These are phyloP conservation scores for Nicotiana noctiflora DNA, from an alignment of 257 asterid species.

Conservation along the genomic window DNA sequence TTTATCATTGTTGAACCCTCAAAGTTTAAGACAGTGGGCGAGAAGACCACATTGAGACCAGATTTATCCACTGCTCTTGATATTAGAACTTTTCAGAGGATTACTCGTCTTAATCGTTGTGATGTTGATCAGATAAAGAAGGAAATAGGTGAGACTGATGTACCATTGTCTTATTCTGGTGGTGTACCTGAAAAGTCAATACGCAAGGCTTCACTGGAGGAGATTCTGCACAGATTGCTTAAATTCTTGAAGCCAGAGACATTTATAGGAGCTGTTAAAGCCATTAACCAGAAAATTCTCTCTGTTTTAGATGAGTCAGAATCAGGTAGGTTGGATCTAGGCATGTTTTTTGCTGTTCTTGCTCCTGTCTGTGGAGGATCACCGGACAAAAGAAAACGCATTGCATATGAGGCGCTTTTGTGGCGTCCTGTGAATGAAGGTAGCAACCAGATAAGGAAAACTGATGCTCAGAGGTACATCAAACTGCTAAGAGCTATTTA, in stretches of 20 bases:
- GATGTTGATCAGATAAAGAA: conserved; percentile 72
- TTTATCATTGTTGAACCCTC: conserved; percentile 62
- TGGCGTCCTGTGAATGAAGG: conserved; percentile 95
- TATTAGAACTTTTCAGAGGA: conserved; percentile 84
- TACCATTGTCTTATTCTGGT: conserved; percentile 77
- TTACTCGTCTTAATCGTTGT: conserved; percentile 78
- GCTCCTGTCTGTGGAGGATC: conserved; percentile 84
- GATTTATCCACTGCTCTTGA: conserved; percentile 71
- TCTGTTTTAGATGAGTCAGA: conserved; percentile 75
- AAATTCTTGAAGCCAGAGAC: conserved; percentile 90
- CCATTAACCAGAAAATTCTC: conserved; percentile 83
- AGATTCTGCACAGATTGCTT: conserved; percentile 59
- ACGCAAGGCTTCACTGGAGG: conserved; percentile 91
- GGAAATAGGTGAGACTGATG: conserved; percentile 76
- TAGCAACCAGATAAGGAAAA: conserved; percentile 48
- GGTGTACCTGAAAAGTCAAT: conserved; percentile 82
- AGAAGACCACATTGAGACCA: conserved; percentile 60
- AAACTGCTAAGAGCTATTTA: conserved; percentile 68
- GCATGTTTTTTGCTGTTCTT: conserved; percentile 78
- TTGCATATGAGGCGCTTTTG: conserved; percentile 74
- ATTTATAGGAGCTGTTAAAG: conserved; percentile 86
- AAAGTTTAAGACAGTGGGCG: conserved; percentile 68
- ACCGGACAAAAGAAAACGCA: conserved; percentile 65
- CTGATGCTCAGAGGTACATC: conserved; percentile 63
- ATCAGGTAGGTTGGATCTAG: conserved; percentile 80